Conservation (phyloP, 495 filamentous ascomycete species). For the Echria macrotheca region DNA sequence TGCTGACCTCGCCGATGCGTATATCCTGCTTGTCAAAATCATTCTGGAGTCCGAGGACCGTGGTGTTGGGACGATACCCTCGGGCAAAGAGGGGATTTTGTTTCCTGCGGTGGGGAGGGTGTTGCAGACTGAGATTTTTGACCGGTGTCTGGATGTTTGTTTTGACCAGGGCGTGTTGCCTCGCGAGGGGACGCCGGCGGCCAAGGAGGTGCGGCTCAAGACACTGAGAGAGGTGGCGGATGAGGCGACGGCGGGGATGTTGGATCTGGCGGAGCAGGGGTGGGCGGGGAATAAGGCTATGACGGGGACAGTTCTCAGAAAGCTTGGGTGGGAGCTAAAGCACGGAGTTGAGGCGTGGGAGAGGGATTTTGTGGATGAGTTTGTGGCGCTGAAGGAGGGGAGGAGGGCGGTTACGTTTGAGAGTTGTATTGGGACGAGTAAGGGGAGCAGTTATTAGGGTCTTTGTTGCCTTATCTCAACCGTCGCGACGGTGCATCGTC, state of each 20-base stretch:
- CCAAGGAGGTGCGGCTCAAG: background rate
- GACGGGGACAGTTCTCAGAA: background rate
- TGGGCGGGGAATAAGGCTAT: background rate
- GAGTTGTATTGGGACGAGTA: background rate
- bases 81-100: background rate
- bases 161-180: background rate
- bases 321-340: background rate
- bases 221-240: background rate
- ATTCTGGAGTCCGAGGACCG: background rate
- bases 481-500: too few relatives aligned
- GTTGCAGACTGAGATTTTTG: background rate
- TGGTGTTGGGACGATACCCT: background rate
- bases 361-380: background rate
- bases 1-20: background rate
- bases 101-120: background rate
- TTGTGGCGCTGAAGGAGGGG: background rate
- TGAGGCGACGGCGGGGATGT: background rate
- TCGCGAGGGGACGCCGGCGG: background rate
- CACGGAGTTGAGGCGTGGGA: background rate
- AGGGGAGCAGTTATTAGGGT: background rate
- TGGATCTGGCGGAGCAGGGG: background rate
- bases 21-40: background rate
- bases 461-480: too few relatives aligned
- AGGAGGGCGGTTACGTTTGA: background rate
- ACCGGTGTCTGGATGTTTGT: background rate